Base-by-base conservation (phyloP, 2,329 filamentous ascomycete species). In the Penicillium digitatum region DNA sequence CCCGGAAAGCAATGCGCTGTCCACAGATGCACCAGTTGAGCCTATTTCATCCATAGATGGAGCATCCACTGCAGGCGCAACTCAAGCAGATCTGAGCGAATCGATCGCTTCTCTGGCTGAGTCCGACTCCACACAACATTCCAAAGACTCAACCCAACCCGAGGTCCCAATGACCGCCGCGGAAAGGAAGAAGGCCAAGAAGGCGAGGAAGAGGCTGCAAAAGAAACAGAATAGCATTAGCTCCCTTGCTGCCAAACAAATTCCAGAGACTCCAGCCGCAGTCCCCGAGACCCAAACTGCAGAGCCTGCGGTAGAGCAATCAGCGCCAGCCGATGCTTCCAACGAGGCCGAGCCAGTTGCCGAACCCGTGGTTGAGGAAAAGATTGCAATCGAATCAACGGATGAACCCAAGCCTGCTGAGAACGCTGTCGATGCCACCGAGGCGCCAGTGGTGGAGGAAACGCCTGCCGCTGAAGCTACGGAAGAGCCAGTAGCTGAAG, bases 201-300 rank as follows among this genome's bases (percentile, higher is more conserved):
- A 61, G 39, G 52, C 55, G 14, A 63, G 60, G 54, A 63, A 61
- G 60, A 61, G 62, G 59, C 57, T 58, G 52, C 61, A 62, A 50
- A 63, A 62, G 48, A 57, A n/a, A 34, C 48, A 59, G 48, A 48
- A 62, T 40, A 58, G 58, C 24, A 54, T 58, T 14, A 53, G 48
- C 47, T 56, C 58, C 32, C 31, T 46, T 37, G 50, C 52, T 47
- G 37, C 51, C 9, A 49, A 50, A n/a, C 40, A 54, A 11, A 48
- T 47, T 9, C 46, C 56, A 22, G 54, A 54, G 43, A 52, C 26
- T 18, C 44, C 37, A 29, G 51, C 56, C 47, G 57, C 57, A 14
- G 6, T 35, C 24, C 29, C 49, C 31, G 48, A 60, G 51, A 54
- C 34, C 12, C 40, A 26, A 40, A 46, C 46, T 1, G 59, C 63